A percentile compares a stretch with the other conserved stretches of the same genome.
Conservation (phyloP, 176 grass and related monocot genomes). For the bread wheat (Triticum aestivum) region DNA sequence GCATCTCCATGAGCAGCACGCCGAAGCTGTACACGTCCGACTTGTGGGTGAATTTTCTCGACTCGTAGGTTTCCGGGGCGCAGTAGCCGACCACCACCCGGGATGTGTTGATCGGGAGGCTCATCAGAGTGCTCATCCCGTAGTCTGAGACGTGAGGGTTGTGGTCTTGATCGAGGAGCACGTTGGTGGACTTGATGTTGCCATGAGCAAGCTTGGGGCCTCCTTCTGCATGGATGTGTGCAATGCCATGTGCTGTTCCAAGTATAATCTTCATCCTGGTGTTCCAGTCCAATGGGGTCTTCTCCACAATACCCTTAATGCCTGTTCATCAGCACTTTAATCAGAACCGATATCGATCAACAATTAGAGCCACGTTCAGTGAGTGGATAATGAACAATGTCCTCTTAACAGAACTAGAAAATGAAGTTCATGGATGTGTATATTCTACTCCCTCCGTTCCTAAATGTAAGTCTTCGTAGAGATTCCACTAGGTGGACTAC, state of each 20-base stretch:
- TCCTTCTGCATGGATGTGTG: conserved; percentile 77
- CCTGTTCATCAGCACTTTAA: conserved; percentile 49
- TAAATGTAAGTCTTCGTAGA: too few relatives aligned
- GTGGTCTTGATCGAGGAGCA: conserved; percentile 71
- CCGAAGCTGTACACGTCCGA: conserved; percentile 94
- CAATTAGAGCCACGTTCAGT: conserved; percentile 13
- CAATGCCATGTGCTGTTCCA: conserved; percentile 63
- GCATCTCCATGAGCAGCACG: conserved; percentile 92
- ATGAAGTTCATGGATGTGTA: conserved; percentile 6
- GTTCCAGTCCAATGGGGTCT: conserved; percentile 71
- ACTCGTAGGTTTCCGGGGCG: conserved; percentile 79
- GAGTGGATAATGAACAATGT: neutral
- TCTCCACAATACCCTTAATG: conserved; percentile 54
- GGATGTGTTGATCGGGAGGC: conserved; percentile 61
- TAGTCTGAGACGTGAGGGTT: conserved; percentile 76
- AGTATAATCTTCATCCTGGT: conserved; percentile 82
- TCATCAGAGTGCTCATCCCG: conserved; percentile 64
- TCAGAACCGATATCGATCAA: conserved; percentile 23
- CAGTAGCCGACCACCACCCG: conserved; percentile 58
- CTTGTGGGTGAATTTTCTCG: conserved; percentile 81
- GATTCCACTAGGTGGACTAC: too few relatives aligned
- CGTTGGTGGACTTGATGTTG: conserved; percentile 96
- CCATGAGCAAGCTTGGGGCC: conserved; percentile 82
- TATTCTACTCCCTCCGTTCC: neutral
- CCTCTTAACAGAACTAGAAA: neutral